A percentile compares a stretch with the other conserved stretches of the same genome.
Evolutionary conservation across 2,329 filamentous ascomycete species (phyloP).

Genomic region (Colletotrichum acutatum): DNA sequence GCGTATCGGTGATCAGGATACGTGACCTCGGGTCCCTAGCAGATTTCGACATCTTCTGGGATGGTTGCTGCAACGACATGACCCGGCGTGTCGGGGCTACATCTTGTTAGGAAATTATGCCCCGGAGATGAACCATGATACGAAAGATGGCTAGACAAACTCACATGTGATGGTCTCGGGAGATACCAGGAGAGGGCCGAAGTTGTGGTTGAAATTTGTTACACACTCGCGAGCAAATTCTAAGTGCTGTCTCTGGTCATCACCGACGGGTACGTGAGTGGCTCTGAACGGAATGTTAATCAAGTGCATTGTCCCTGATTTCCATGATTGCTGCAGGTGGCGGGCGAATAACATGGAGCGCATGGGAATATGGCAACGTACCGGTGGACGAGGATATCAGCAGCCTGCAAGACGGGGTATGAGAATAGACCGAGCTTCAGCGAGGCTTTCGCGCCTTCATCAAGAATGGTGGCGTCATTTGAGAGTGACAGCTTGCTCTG

Average conservation of each 20-base stretch:
- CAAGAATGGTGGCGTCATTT: conserved; percentile 67
- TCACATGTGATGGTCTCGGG: conserved; percentile 80
- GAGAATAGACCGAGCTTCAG: conserved; percentile 93
- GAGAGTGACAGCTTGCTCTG: conserved; percentile 79
- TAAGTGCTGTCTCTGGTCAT: conserved; percentile 93
- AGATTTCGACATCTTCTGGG: conserved; percentile 95
- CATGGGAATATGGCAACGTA: conserved; percentile 44
- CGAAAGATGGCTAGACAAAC: conserved; percentile 31
- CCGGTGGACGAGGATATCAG: conserved; percentile 90
- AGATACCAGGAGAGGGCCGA: conserved; percentile 70
- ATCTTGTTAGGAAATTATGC: neutral
- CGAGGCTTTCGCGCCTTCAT: conserved; percentile 65
- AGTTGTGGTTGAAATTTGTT: conserved; percentile 85
- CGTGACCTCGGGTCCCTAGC: conserved; percentile 76
- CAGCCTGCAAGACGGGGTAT: conserved; percentile 95
- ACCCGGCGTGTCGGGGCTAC: conserved; percentile 82
- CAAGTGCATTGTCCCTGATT: neutral
- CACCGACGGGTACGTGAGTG: conserved; percentile 96
- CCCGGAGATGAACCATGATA: neutral
- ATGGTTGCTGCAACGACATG: conserved; percentile 87
- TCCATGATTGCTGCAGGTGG: neutral
- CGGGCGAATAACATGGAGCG: neutral
- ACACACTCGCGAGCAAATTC: conserved; percentile 92
- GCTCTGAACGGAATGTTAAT: conserved; percentile 60
- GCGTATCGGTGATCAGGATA: conserved; percentile 82